Percentiles rank a stretch among this genome's conserved stretches.
Conservation (phyloP, 1,284 basidiomycete genomes). For the Ganoderma boninense region DNA sequence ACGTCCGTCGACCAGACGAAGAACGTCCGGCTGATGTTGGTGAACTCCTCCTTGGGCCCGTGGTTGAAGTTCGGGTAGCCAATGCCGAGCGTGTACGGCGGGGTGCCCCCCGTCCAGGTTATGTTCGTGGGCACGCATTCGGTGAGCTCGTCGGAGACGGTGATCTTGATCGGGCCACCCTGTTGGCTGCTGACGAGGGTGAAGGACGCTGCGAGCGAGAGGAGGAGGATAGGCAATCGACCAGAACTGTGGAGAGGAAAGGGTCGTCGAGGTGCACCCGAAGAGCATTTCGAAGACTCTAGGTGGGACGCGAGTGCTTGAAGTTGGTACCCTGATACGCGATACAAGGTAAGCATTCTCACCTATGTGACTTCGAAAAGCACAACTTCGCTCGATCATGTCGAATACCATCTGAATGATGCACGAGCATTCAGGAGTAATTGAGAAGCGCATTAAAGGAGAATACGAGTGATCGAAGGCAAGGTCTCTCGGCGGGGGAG, state of each 20-base stretch:
- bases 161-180: neutral
- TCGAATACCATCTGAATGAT: neutral
- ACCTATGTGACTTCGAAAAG: neutral
- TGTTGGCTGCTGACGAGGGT: neutral
- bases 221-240: neutral
- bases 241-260: neutral
- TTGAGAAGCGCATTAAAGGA: neutral
- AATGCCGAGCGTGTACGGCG: constrained; percentile 1
- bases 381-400: neutral
- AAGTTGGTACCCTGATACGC: neutral
- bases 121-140: constrained; percentile 1
- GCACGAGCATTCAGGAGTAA: neutral
- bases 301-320: neutral
- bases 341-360: neutral
- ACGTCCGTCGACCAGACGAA: constrained; percentile 2
- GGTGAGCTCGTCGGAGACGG: neutral
- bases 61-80: neutral
- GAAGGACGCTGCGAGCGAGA: neutral
- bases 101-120: constrained; percentile 3
- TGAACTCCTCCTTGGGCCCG: neutral
- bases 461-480: too few species aligned
- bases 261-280: neutral
- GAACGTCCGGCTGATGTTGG: neutral
- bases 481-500: too few species aligned
- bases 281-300: neutral